Evolutionary conservation across 805 yeast species (phyloP).

Genomic region (Danielia oregonensis): DNA sequence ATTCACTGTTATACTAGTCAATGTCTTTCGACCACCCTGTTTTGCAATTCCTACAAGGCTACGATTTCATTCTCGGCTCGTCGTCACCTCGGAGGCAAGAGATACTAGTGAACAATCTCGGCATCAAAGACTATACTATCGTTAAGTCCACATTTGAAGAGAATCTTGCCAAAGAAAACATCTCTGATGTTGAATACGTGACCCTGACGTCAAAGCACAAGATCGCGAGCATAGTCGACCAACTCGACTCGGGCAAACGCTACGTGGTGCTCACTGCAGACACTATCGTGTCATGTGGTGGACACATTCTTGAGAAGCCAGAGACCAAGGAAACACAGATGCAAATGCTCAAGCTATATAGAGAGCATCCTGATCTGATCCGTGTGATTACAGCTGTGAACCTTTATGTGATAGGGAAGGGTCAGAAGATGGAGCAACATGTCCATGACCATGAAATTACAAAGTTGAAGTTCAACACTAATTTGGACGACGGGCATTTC

Average conservation of each 20-base stretch:
- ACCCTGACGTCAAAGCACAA: slow-evolving; percentile 65
- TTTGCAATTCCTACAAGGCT: not conserved
- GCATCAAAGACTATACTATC: slow-evolving; percentile 39
- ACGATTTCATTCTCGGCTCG: slow-evolving; percentile 65
- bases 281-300: slow-evolving; percentile 63
- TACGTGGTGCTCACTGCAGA: slow-evolving; percentile 62
- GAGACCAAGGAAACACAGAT: slow-evolving; percentile 23
- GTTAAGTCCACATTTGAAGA: slow-evolving; percentile 74
- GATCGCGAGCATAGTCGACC: slow-evolving; percentile 55
- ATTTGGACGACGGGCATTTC: slow-evolving; percentile 52
- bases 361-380: slow-evolving; percentile 14
- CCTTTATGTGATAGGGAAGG: slow-evolving; percentile 12
- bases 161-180: slow-evolving; percentile 54
- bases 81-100: slow-evolving; percentile 78
- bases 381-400: slow-evolving; percentile 35
- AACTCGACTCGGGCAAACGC: slow-evolving; percentile 20
- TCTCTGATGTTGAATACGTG: slow-evolving; percentile 56
- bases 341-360: slow-evolving; percentile 27
- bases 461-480: slow-evolving; percentile 45
- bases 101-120: slow-evolving; percentile 56
- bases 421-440: not conserved
- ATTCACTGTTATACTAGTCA: too few relatives aligned
- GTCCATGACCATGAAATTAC: slow-evolving; percentile 28
- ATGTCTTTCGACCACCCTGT: not conserved
- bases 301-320: slow-evolving; percentile 78